Evolutionary conservation across 495 filamentous ascomycete species (phyloP).

Genomic region (Choiromyces venosus): DNA sequence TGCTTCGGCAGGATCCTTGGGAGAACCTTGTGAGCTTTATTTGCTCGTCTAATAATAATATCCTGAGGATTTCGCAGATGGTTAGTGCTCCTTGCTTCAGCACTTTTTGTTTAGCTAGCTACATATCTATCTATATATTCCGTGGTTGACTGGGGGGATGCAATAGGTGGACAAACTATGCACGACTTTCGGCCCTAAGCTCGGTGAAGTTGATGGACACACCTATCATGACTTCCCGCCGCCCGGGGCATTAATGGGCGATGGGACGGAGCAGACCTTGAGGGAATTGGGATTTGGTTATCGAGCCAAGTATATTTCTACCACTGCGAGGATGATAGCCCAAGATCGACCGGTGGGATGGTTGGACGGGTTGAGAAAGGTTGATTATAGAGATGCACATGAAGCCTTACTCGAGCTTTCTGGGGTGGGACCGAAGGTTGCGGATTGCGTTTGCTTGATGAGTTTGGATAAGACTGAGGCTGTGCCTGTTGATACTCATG

Average conservation of each 20-base stretch:
- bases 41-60: slow-evolving; percentile 99
- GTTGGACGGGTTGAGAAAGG: slow-evolving; percentile 67
- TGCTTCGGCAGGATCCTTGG: slow-evolving; percentile 92
- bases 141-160: background rate
- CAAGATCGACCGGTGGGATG: slow-evolving; percentile 62
- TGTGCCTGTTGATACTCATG: slow-evolving; percentile 93
- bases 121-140: background rate
- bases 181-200: slow-evolving; percentile 68
- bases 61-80: slow-evolving; percentile 90
- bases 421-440: slow-evolving; percentile 92
- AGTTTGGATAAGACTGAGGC: slow-evolving; percentile 94
- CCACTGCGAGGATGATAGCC: slow-evolving; percentile 71
- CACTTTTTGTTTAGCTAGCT: background rate
- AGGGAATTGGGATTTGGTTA: slow-evolving; percentile 89
- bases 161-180: slow-evolving; percentile 76
- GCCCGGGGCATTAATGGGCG: slow-evolving; percentile 62
- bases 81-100: slow-evolving; percentile 42
- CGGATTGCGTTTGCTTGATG: slow-evolving; percentile 95
- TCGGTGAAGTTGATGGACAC: slow-evolving; percentile 63
- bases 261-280: slow-evolving; percentile 68
- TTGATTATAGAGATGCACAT: slow-evolving; percentile 69
- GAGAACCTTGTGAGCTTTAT: slow-evolving; percentile 92
- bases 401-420: slow-evolving; percentile 68
- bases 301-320: slow-evolving; percentile 80
- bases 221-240: slow-evolving; percentile 82